Evolutionary conservation across 805 yeast genomes (phyloP), one percentile per base, ranked within the genome.

Genomic region (Kluyveromyces starmeri): DNA sequence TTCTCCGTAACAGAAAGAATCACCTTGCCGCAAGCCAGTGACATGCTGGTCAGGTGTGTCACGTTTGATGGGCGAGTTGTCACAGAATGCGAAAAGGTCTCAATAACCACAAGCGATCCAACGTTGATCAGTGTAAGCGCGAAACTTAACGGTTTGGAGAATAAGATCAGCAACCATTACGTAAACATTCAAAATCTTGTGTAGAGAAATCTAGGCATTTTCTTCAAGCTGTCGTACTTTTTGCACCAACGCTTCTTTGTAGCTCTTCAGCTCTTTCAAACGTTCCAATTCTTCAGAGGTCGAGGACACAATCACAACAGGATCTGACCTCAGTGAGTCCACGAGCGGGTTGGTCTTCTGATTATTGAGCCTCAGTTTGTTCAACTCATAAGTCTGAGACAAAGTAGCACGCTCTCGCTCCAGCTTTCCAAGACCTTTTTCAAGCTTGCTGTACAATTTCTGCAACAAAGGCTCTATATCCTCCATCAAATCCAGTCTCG

Each of bases 41-140:
- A 72, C 44, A 74, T 71, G 50, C 61, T 80, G 32, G 75, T 79
- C 12, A 68, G 78, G 40, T 73, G 83, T 36, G 58, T 77, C 11
- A 78, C 86, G 0, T 79, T 70, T 51, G 60, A 70, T 38, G 61
- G 64, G 27, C 64, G 60, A 43, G 84, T 78, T 28, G 86, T 78
- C 17, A 73, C 74, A 48, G 75, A 78, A 17, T 58, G 62, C 40
- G 78, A 71, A 39, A 75, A 73, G 37, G 58, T 76, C 15, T 75
- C 73, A 39, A 75, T 77, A 3, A 67, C 74, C 18, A 70, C 79
- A 3, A 76, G 81, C 16, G 89, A 81, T 46, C 88, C 88, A 2
- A 65, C 73, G 7, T 52, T 81, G 35, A 62, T 79, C 24, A 71
- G 80, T 32, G 68, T 78, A 2, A 68, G 73, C 42, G 70, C 81